Evolutionary conservation across 345 rosid genomes (phyloP), one percentile per base, ranked within the genome.

Genomic region (Syzygium oleosum): DNA sequence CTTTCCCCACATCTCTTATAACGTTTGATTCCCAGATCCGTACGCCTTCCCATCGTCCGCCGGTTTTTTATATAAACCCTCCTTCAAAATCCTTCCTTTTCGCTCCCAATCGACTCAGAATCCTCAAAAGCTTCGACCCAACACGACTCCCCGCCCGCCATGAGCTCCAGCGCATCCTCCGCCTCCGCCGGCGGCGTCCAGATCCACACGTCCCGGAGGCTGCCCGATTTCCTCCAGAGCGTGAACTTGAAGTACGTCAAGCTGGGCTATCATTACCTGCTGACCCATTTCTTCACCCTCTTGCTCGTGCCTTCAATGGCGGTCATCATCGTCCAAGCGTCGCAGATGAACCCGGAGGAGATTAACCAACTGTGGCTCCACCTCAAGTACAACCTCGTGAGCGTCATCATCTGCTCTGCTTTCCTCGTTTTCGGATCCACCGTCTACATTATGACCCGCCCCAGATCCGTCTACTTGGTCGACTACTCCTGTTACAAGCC

Each of bases 191-290:
- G 92, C 58, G 94, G 94, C 51, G 95, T 94, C 85, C 95, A 92
- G 96, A 95, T 95, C 96, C 97, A 89, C 55, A 92, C 89, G 43
- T 84, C 91, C 23, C 85, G 95, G 84, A 88, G 94, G 89, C 91
- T 97, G 84, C 99, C 98, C 3, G 98, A 96, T 94, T 95, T 96
- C 92, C 92, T 93, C 84, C 99, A 95, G 84, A 96, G 95, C 89
- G 98, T 97, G 85, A 97, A 95, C 88, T 91, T 96, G 61, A 96
- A 97, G 90, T 92, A 97, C 88, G 98, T 97, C 25, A 97, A 97
- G 88, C 89, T 97, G 13, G 99, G 99, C 56, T 97, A 97, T 85
- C 99, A 96, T 89, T 95, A 95, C 77, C 91, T 97, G 25, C 90
- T 96, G 29, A 94, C 92, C 38, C 92, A 95, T 86, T 90, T 96